phyloP scores from a whole-genome alignment of 768 basidiomycete genomes.

The Rhodocollybia butyracea region DNA sequence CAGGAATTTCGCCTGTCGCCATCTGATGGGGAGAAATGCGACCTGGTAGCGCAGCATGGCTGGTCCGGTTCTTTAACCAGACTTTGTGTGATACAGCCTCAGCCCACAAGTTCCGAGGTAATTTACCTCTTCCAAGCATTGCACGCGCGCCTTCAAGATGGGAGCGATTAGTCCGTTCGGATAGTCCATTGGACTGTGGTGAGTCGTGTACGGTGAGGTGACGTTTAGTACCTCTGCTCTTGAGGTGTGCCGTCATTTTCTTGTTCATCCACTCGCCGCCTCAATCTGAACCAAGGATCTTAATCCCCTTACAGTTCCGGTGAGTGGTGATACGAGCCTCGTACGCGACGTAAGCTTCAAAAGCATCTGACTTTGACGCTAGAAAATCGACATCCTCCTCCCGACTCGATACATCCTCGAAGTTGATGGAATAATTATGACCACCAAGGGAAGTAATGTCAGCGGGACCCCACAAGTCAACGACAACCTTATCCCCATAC shows the following conservation, averaged over 20 bases:
- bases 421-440: conserved; percentile 13
- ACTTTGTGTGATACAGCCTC: conserved; percentile 13
- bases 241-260: conserved; percentile 22
- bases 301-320: conserved; percentile 10
- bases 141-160: conserved; percentile 17
- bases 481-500: conserved; percentile 16
- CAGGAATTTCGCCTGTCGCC: conserved; percentile 11
- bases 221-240: conserved; percentile 21
- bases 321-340: conserved; percentile 24
- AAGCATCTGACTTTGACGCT: conserved; percentile 13
- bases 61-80: conserved; percentile 8
- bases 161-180: conserved; percentile 25
- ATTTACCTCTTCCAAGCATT: conserved; percentile 19
- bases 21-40: conserved; percentile 9
- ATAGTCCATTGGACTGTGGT: conserved; percentile 28
- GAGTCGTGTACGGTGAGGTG: conserved; percentile 31
- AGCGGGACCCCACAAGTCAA: conserved; percentile 25
- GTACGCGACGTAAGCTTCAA: conserved; percentile 17
- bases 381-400: conserved; percentile 17
- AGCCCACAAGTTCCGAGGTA: conserved; percentile 16
- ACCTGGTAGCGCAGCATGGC: not conserved
- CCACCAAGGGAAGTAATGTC: conserved; percentile 15
- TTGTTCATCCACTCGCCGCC: conserved; percentile 27
- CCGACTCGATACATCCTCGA: conserved; percentile 14
- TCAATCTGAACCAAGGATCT: conserved; percentile 14